Percentiles rank a stretch among this genome's conserved stretches.
Conservation (phyloP, 306 rosid genomes). For the Oemleria cerasiformis region DNA sequence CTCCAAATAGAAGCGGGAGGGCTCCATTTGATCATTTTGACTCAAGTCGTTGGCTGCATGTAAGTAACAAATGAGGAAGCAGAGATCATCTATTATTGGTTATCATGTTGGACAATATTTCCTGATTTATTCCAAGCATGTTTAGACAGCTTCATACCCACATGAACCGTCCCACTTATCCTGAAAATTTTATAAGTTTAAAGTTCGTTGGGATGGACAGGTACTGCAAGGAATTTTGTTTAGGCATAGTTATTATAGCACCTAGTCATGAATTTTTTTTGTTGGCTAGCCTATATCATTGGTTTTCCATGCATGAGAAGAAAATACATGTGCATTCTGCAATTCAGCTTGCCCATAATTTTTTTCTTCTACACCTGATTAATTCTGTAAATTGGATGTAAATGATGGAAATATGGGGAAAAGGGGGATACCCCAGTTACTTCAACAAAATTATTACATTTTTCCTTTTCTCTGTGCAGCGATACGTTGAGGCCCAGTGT, state of each 20-base stretch:
- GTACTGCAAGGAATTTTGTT: neutral
- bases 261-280: neutral
- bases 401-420: neutral
- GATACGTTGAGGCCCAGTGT: slow-evolving; percentile 97
- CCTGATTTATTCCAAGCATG: neutral
- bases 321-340: neutral
- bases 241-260: neutral
- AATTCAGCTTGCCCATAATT: neutral
- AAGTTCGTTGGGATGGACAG: neutral
- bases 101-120: neutral
- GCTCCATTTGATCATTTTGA: slow-evolving; percentile 79
- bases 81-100: neutral
- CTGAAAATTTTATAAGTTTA: neutral
- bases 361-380: neutral
- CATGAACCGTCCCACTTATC: neutral
- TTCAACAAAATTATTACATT: slow-evolving; percentile 1
- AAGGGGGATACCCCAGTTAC: neutral
- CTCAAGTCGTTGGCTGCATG: slow-evolving; percentile 94
- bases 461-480: slow-evolving; percentile 43
- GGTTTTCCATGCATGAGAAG: neutral
- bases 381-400: neutral
- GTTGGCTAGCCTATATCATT: neutral
- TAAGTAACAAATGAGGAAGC: slow-evolving; percentile 45
- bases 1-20: slow-evolving; percentile 74
- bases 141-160: slow-evolving; percentile 1